phyloP scores from a whole-genome alignment of 176 grass and related monocot genomes.

The Neostapfia colusana region DNA sequence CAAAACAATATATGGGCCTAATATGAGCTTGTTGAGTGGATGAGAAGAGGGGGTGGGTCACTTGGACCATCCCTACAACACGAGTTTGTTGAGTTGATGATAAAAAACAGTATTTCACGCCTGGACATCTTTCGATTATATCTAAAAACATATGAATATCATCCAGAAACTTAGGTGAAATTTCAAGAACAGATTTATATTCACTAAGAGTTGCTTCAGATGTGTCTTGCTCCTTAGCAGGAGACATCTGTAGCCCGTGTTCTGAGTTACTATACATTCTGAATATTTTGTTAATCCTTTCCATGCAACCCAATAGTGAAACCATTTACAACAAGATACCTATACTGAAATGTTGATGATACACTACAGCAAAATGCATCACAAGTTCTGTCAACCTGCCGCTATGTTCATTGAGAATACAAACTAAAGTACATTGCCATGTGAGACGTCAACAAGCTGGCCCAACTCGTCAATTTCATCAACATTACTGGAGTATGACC shows the following conservation, averaged over 20 bases:
- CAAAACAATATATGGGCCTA: too few relatives aligned
- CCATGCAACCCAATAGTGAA: conserved; percentile 3
- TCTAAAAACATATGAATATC: neutral
- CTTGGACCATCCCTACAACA: too few relatives aligned
- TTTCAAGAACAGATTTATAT: neutral
- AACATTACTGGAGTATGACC: neutral
- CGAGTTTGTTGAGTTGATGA: too few relatives aligned
- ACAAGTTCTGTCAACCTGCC: neutral
- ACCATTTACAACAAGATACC: conserved; percentile 8
- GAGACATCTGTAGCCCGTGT: neutral
- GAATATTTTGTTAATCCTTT: neutral
- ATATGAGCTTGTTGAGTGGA: too few relatives aligned
- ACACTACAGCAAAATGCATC: neutral
- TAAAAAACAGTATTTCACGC: too few relatives aligned
- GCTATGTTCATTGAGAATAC: neutral
- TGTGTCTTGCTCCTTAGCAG: neutral
- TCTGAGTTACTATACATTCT: conserved; percentile 10
- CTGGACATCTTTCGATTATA: too few relatives aligned
- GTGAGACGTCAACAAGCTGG: neutral
- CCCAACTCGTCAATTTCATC: neutral
- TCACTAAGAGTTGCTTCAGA: neutral
- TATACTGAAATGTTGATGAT: neutral
- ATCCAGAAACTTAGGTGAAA: neutral
- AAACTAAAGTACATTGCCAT: neutral
- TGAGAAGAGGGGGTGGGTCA: too few relatives aligned